phyloP scores from a whole-genome alignment of 192 early-diverging fungal species.

The Coemansia sp. region DNA sequence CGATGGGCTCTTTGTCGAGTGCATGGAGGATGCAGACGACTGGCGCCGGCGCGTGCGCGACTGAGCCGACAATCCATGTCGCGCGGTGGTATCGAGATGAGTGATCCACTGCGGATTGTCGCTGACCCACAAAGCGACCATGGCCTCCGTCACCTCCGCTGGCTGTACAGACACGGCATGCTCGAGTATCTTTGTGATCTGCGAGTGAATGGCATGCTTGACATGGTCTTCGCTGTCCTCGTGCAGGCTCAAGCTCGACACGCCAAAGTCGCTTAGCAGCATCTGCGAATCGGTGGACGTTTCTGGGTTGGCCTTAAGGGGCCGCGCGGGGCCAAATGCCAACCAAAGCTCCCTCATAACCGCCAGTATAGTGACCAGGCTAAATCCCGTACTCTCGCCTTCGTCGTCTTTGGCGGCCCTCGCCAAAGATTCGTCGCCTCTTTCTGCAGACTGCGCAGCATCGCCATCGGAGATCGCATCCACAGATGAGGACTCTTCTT shows the following conservation, averaged over 20 bases:
- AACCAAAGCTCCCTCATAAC: constrained; percentile 39
- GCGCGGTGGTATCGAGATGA: constrained; percentile 11
- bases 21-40: constrained; percentile 36
- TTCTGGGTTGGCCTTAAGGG: neutral
- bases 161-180: constrained; percentile 24
- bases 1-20: constrained; percentile 3
- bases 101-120: constrained; percentile 48
- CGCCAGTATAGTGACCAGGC: constrained; percentile 25
- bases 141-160: constrained; percentile 32
- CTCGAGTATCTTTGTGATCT: constrained; percentile 27
- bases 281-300: neutral
- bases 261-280: constrained; percentile 32
- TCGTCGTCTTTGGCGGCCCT: neutral
- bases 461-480: neutral
- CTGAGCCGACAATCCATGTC: neutral
- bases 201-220: constrained; percentile 18
- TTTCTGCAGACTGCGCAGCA: neutral
- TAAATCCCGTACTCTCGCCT: constrained; percentile 10
- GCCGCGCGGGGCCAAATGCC: constrained; percentile 24
- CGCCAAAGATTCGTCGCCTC: neutral
- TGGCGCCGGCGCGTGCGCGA: constrained; percentile 10
- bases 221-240: constrained; percentile 12
- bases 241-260: neutral
- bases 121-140: constrained; percentile 34
- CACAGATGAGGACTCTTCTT: neutral